Evolutionary conservation across 2,329 filamentous ascomycete species (phyloP), one percentile per base, ranked within the genome.

Genomic region (Scedosporium aurantiacum): DNA sequence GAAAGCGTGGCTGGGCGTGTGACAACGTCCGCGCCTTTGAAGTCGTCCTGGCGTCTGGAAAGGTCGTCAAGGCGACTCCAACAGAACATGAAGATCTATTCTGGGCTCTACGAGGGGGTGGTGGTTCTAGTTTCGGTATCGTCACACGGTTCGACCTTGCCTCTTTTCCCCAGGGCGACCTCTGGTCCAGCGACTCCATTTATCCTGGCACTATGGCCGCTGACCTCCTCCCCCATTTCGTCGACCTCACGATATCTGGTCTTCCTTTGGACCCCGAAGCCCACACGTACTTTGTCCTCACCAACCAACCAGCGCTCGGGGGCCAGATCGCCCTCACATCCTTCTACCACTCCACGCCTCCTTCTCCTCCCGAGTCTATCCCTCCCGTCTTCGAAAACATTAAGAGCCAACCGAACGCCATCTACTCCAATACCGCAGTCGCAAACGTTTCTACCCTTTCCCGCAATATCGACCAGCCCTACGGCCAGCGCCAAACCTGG

Each of bases 91-190:
- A 73, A 0, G 81, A 84, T 61, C 72, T 86, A 1, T 84, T 79
- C 70, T 84, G 81, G 79, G 83, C 81, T 2, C 72, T 84, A 1
- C 73, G 75, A 41, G 81, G 81, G 16, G 79, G 80, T 3, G 80
- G 82, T 1, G 79, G 81, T 1, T 80, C 80, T 40, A 84, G 78
- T 56, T 85, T 81, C 63, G 82, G 78, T n/a, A 73, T 85, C 3
- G 79, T 85, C 5, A 73, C 76, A 7, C 78, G 78, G 7, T 75
- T 84, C 68, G 72, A 76, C 25, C 67, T 79, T 16, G 68, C 68
- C 8, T 73, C 74, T 0, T 71, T 73, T 55, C 67, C 70, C 1
- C 71, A 70, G 10, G 72, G 71, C 12, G 40, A 69, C 1, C 67
- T 79, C 58, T 76, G 74, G 71, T 68, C 68, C 60, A 66, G 68